Evolutionary conservation across 1,284 basidiomycete species (phyloP).

Genomic region (Irpex rosettiformis): DNA sequence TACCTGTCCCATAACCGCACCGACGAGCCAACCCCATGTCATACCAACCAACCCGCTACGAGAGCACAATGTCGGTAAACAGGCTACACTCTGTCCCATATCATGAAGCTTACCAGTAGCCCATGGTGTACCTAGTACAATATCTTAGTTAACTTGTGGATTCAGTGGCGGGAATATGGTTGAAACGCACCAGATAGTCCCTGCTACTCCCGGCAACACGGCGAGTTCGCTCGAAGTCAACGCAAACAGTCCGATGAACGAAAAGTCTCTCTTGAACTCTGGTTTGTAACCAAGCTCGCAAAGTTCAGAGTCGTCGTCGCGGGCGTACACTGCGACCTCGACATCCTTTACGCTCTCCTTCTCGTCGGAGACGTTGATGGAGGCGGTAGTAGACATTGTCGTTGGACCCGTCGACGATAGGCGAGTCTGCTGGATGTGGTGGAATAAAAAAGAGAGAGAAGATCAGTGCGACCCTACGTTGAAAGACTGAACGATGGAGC

Average conservation of each 20-base stretch:
- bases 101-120: slow-evolving; percentile 14
- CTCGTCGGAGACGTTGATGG: background rate
- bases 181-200: slow-evolving; percentile 13
- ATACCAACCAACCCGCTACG: slow-evolving; percentile 16
- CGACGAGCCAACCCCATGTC: slow-evolving; percentile 20
- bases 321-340: slow-evolving; percentile 4
- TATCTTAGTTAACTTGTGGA: background rate
- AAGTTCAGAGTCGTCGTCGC: slow-evolving; percentile 7
- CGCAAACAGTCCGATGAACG: slow-evolving; percentile 13
- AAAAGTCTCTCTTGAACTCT: slow-evolving; percentile 16
- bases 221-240: slow-evolving; percentile 15
- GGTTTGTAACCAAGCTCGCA: slow-evolving; percentile 12
- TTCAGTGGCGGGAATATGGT: background rate
- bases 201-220: slow-evolving; percentile 15
- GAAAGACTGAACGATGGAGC: background rate
- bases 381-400: background rate
- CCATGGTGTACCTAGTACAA: slow-evolving; percentile 18
- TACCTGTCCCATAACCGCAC: slow-evolving; percentile 19
- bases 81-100: slow-evolving; percentile 1
- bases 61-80: background rate
- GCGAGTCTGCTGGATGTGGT: background rate
- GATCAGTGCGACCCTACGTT: background rate
- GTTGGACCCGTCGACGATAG: background rate
- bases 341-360: slow-evolving; percentile 5
- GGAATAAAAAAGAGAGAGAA: background rate